phyloP scores from a whole-genome alignment of 257 asterid genomes.

The Hygrophila difformis region DNA sequence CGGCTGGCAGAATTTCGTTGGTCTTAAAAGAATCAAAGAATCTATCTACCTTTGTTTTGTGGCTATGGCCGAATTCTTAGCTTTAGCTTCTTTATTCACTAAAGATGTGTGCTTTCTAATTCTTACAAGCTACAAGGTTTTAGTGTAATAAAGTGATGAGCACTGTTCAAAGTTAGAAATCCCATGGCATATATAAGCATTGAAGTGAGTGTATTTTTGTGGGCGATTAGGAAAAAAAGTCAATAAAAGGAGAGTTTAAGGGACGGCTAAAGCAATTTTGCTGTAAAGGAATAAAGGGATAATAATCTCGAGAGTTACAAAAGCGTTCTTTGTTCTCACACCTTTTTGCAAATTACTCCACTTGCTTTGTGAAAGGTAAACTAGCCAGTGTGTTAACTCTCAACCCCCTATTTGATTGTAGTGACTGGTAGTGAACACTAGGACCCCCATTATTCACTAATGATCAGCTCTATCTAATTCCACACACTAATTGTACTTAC shows the following conservation, averaged over 20 bases:
- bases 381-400: constrained; percentile 17
- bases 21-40: too few relatives aligned
- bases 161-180: constrained; percentile 14
- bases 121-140: constrained; percentile 1
- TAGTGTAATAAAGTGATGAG: constrained; percentile 14
- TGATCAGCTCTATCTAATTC: constrained; percentile 15
- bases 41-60: too few relatives aligned
- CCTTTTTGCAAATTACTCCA: constrained; percentile 18
- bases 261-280: constrained; percentile 44
- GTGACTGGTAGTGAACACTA: too few relatives aligned
- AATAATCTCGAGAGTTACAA: not conserved
- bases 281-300: constrained; percentile 53
- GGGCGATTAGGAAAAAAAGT: constrained; percentile 18
- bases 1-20: too few relatives aligned
- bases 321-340: constrained; percentile 39
- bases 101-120: not conserved
- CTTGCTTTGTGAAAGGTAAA: constrained; percentile 27
- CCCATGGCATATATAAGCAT: constrained; percentile 20
- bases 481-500: too few relatives aligned
- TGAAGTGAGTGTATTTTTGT: not conserved
- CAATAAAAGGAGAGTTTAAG: constrained; percentile 26
- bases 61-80: too few relatives aligned
- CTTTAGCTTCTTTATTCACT: too few relatives aligned
- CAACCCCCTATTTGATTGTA: constrained; percentile 14
- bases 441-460: constrained; percentile 58